These are phyloP conservation scores for Exophiala alcalophila DNA, from an alignment of 2,329 filamentous ascomycete genomes.

Conservation along the genomic window DNA sequence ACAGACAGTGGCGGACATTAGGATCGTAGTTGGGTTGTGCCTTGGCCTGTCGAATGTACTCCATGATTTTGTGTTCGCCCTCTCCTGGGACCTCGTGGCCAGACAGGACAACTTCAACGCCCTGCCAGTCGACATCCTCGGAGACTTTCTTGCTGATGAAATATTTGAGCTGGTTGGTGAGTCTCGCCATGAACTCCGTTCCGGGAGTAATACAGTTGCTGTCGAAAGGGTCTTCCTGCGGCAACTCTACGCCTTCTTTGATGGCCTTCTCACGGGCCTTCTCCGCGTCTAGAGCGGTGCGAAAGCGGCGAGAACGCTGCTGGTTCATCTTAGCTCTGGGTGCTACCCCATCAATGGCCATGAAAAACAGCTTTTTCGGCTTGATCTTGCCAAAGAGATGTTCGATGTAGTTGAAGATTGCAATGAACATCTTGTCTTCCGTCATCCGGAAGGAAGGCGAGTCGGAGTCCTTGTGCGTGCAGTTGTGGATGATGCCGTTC, in stretches of 20 bases:
- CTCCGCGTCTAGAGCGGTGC: constrained; percentile 89
- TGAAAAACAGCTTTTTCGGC: constrained; percentile 97
- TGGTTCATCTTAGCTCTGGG: constrained; percentile 99
- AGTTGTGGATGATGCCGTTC: constrained; percentile 99
- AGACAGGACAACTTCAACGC: constrained; percentile 90
- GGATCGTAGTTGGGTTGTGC: constrained; percentile 88
- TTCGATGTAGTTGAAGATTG: constrained; percentile 99
- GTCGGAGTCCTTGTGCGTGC: constrained; percentile 94
- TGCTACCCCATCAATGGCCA: constrained; percentile 97
- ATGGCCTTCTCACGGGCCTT: constrained; percentile 89
- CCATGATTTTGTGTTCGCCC: constrained; percentile 99
- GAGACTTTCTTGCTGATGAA: constrained; percentile 99
- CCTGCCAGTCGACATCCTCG: constrained; percentile 96
- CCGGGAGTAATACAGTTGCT: constrained; percentile 98
- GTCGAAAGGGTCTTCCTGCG: constrained; percentile 93
- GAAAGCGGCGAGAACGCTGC: constrained; percentile 89
- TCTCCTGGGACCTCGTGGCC: constrained; percentile 97
- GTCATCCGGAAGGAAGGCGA: constrained; percentile 88
- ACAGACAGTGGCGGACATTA: constrained; percentile 93
- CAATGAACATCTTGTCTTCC: constrained; percentile 99
- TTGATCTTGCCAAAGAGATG: constrained; percentile 99
- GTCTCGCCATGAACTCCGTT: constrained; percentile 95
- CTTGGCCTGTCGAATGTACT: constrained; percentile 97
- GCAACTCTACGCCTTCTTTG: constrained; percentile 82
- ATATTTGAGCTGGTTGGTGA: constrained; percentile 91